A percentile compares a stretch with the other conserved stretches of the same genome.
phyloP scores from a whole-genome alignment of 495 filamentous ascomycete species.

The Eremomyces bilateralis region DNA sequence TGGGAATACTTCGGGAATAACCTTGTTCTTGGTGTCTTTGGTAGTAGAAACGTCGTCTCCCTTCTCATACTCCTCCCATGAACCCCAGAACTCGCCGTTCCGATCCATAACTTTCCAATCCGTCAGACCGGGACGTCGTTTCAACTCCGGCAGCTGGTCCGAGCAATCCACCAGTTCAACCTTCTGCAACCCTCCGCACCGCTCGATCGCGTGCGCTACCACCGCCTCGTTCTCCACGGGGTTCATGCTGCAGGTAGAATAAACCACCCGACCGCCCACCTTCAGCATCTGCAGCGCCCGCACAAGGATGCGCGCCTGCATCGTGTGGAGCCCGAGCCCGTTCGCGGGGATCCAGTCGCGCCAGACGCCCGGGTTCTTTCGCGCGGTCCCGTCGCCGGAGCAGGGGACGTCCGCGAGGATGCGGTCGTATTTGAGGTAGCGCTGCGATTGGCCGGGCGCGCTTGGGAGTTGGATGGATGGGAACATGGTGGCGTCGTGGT shows the following conservation, averaged over 20 bases:
- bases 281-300: constrained; percentile 93
- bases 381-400: constrained; percentile 76
- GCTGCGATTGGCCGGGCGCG: constrained; percentile 31
- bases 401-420: constrained; percentile 94
- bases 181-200: constrained; percentile 67
- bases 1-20: constrained; percentile 70
- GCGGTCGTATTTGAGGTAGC: constrained; percentile 86
- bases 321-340: constrained; percentile 62
- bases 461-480: constrained; percentile 55
- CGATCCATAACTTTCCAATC: constrained; percentile 82
- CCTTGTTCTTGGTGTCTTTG: constrained; percentile 33
- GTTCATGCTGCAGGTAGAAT: constrained; percentile 97
- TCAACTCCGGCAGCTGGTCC: constrained; percentile 50
- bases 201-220: constrained; percentile 59
- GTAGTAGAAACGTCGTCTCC: constrained; percentile 29
- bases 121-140: constrained; percentile 47
- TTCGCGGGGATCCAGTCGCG: constrained; percentile 77
- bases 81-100: constrained; percentile 47
- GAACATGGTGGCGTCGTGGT: constrained; percentile 93
- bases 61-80: constrained; percentile 53
- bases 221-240: constrained; percentile 96
- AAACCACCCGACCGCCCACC: constrained; percentile 79
- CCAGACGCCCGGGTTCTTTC: constrained; percentile 88
- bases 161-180: constrained; percentile 68
- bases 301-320: constrained; percentile 73